Base-by-base conservation (phyloP, 2,329 filamentous ascomycete genomes). In the Phaeophleospora eucalypticola region DNA sequence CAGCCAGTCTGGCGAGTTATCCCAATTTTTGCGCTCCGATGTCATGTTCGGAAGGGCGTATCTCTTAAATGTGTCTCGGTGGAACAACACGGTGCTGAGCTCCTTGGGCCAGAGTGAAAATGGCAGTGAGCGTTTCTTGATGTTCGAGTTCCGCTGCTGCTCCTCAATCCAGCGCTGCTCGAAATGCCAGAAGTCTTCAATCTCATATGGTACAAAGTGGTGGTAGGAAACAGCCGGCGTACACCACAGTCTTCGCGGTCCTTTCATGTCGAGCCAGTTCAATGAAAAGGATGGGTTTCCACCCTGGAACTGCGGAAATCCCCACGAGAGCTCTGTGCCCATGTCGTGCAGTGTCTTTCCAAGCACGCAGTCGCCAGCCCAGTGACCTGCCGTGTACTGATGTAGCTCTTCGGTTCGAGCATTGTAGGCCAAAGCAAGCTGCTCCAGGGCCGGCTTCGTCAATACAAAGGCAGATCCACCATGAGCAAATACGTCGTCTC, bases 311-410 rank as follows among this genome's bases (percentile, higher is more conserved):
- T 72, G 63, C 0, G 71, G 71, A 58, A 65, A 72, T 0, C 66
- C 62, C 17, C 61, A 61, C 4, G 68, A 71, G 48, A 79, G 43
- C 3, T 64, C 56, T 8, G 78, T 66, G 6, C 71, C 71, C 16
- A 67, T 69, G 34, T 57, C 54, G 51, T 66, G 68, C 36, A 79
- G 53, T 4, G 68, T 69, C 62, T 68, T 75, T 2, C 75, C 76
- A 3, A 78, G 59, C 4, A 79, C 69, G 34, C 73, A 75, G 44
- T 79, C 76, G 4, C 76, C 76, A 41, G 75, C 78, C 59, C 74
- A 78, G 48, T 81, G 77, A 10, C 67, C 55, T 21, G 64, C 64
- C 17, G 75, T 63, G 29, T 69, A 51, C 4, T 68, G 62, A 37
- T 72, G 63, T 65, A 71, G 76, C 27, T 63, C 49, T 15, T 67